These are phyloP conservation scores for Fistulinella cinereoalba DNA, from an alignment of 1,284 basidiomycete species.

Conservation along the genomic window DNA sequence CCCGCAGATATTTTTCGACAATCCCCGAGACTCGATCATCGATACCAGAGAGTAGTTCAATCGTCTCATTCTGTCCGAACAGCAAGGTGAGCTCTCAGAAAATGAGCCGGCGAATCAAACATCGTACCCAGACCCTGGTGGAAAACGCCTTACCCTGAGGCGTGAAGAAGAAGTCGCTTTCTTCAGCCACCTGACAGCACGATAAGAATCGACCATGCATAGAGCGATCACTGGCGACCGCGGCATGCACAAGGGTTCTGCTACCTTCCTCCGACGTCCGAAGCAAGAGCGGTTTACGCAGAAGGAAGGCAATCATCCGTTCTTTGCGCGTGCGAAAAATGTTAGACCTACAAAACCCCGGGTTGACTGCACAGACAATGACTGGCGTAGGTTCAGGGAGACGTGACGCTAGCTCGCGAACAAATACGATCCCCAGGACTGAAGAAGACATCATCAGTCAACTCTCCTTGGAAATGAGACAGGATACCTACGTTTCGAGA, in stretches of 20 bases:
- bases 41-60: conserved; percentile 26
- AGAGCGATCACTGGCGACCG: conserved; percentile 3
- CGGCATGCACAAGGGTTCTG: conserved; percentile 17
- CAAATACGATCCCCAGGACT: conserved; percentile 30
- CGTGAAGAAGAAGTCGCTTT: conserved; percentile 17
- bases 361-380: conserved; percentile 29
- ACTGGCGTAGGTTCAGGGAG: conserved; percentile 23
- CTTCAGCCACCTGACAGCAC: conserved; percentile 13
- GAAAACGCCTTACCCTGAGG: conserved; percentile 17
- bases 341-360: conserved; percentile 29
- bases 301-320: background rate
- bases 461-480: too few species aligned
- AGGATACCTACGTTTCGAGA: conserved; percentile 32
- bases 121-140: conserved; percentile 21
- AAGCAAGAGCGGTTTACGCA: background rate
- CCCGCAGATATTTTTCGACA: too few species aligned
- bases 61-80: conserved; percentile 30
- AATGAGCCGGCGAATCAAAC: too few species aligned
- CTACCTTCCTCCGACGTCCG: conserved; percentile 22
- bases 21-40: conserved; percentile 18
- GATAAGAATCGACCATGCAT: conserved; percentile 24
- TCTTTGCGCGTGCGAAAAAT: conserved; percentile 17
- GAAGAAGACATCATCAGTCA: too few species aligned
- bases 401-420: conserved; percentile 26
- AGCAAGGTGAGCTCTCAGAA: background rate